Evolutionary conservation across 1,284 basidiomycete genomes (phyloP), one percentile per base, ranked within the genome.

Genomic region (Ceratobasidium sp.): DNA sequence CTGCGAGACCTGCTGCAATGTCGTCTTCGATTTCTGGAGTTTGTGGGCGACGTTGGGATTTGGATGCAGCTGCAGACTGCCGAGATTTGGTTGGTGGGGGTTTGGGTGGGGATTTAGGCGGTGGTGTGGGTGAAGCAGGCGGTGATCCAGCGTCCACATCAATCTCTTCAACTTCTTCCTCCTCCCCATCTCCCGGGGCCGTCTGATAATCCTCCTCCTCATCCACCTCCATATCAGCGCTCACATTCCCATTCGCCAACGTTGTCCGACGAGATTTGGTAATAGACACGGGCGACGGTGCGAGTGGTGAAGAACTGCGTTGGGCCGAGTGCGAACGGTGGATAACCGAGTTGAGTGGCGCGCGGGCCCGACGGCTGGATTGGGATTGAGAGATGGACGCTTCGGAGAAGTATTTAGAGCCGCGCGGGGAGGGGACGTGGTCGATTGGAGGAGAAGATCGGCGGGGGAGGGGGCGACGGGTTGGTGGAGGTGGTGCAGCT

Each of bases 11-110:
- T n/a, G 67, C 69, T 38, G 77, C 77, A 30, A 78, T 78, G 27
- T 78, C 77, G 35, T 78, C 77, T 66, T 78, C 77, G 69, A 78
- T 62, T 33, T 55, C 65, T 5, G 75, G 66, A 3, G 75, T 23
- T n/a, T 48, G 55, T 52, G 65, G 57, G 33, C 44, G 44, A 18
- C 23, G 54, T 23, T 55, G 54, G 57, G 65, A 3, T 70, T 65
- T 70, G 23, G 52, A 41, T 33, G 27, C 48, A 27, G 52, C 52
- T 48, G 50, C 70, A 44, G 60, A 52, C 16, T 30, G 5, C 2
- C 62, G 41, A 23, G 54, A 38, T 55, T 30, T 74, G 4, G 73
- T 16, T 3, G 50, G 52, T 27, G 18, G 38, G 38, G 48, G 50
- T 44, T 35, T 66, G 27, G 65, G 54, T 18, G 48, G 54, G 18